Conservation (phyloP, 2,329 filamentous ascomycete species). For the Pseudocercospora pini-densiflorae region DNA sequence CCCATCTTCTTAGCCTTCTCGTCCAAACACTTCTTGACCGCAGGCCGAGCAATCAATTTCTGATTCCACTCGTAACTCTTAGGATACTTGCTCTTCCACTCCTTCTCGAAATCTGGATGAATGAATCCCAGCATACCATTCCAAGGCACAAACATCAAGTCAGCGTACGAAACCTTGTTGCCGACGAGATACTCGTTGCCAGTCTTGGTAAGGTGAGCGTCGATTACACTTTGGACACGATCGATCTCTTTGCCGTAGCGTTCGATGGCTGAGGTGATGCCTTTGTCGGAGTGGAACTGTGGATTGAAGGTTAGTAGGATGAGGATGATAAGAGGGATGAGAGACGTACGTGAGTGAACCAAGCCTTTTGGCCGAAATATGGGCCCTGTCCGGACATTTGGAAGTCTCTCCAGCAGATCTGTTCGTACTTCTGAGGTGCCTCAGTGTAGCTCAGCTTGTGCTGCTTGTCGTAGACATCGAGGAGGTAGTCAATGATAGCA, state of each 20-base stretch:
- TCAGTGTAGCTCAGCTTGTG: conserved; percentile 33
- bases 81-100: conserved; percentile 35
- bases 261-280: conserved; percentile 46
- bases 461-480: conserved; percentile 40
- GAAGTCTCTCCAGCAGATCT: conserved; percentile 40
- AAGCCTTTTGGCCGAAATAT: conserved; percentile 50
- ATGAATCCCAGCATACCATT: conserved; percentile 24
- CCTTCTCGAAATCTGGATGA: conserved; percentile 27
- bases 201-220: conserved; percentile 42
- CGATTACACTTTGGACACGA: conserved; percentile 51
- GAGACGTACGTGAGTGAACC: conserved; percentile 48
- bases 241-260: conserved; percentile 52
- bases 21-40: conserved; percentile 35
- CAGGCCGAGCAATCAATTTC: conserved; percentile 33
- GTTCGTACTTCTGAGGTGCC: conserved; percentile 32
- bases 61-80: conserved; percentile 36
- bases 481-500: conserved; percentile 36
- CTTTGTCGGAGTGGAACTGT: conserved; percentile 22
- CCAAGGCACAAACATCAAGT: conserved; percentile 49
- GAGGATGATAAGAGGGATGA: neutral
- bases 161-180: conserved; percentile 48
- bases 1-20: conserved; percentile 7
- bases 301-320: neutral
- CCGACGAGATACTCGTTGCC: conserved; percentile 48
- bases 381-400: conserved; percentile 39